Evolutionary conservation across 352 stramenopile species (phyloP).

Genomic region (Pythium apleroticum): DNA sequence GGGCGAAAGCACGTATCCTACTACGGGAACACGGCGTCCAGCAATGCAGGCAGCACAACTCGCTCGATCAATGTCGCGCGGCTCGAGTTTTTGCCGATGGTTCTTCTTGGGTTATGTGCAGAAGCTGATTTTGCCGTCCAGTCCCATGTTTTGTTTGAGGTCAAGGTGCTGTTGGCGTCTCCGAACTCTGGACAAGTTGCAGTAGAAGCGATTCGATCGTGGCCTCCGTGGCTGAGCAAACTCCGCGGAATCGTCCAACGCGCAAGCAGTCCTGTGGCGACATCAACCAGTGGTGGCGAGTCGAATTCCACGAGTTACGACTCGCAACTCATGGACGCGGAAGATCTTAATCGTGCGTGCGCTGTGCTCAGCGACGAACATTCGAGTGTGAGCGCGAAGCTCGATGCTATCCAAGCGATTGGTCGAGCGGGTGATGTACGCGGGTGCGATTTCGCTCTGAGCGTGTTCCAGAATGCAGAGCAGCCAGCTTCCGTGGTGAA

Average conservation of each 20-base stretch:
- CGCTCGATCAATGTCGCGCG: slow-evolving; percentile 48
- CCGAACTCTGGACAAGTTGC: slow-evolving; percentile 44
- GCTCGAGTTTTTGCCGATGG: slow-evolving; percentile 52
- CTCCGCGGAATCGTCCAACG: slow-evolving; percentile 35
- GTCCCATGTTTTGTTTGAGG: slow-evolving; percentile 50
- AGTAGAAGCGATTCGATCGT: slow-evolving; percentile 73
- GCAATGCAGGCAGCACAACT: background rate
- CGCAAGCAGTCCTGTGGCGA: background rate
- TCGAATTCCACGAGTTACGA: background rate
- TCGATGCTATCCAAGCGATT: slow-evolving; percentile 65
- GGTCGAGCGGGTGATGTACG: slow-evolving; percentile 34
- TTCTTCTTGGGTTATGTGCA: slow-evolving; percentile 53
- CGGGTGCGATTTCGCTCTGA: slow-evolving; percentile 61
- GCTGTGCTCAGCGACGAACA: slow-evolving; percentile 52
- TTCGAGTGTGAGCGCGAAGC: slow-evolving; percentile 36
- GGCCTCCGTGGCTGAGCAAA: slow-evolving; percentile 64
- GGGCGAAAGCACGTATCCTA: slow-evolving; percentile 37
- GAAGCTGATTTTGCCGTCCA: slow-evolving; percentile 56
- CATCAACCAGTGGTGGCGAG: background rate
- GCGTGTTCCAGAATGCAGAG: slow-evolving; percentile 47
- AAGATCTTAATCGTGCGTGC: slow-evolving; percentile 58
- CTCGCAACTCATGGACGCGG: slow-evolving; percentile 17
- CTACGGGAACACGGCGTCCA: background rate
- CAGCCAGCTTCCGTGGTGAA: slow-evolving; percentile 41
- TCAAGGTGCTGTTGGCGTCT: slow-evolving; percentile 47